These are phyloP conservation scores for Jacaranda mimosifolia DNA, from an alignment of 257 asterid genomes.

Conservation along the genomic window DNA sequence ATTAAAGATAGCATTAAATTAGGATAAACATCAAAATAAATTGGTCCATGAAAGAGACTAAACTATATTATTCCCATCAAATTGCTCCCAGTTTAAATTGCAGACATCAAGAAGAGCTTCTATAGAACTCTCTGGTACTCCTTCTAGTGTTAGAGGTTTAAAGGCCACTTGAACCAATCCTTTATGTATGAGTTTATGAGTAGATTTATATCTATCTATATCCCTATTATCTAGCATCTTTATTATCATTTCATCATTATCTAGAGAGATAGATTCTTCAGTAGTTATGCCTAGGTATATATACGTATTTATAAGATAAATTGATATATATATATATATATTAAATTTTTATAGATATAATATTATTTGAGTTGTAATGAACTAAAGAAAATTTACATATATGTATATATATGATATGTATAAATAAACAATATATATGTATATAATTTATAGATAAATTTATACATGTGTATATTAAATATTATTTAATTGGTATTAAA, in stretches of 20 bases:
- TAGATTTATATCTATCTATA: neutral
- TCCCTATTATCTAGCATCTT: neutral
- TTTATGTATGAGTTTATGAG: neutral
- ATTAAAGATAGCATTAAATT: constrained; percentile 8
- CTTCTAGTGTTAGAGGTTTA: constrained; percentile 16
- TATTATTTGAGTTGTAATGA: too few species aligned
- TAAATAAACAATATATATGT: too few species aligned
- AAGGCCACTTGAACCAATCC: neutral
- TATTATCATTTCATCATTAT: constrained; percentile 5
- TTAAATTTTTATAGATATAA: too few species aligned
- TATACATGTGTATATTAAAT: too few species aligned
- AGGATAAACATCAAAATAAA: constrained; percentile 10
- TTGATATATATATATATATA: too few species aligned
- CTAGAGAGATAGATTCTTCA: too few species aligned
- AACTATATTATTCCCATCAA: constrained; percentile 16
- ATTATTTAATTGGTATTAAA: too few species aligned
- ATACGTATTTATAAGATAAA: too few species aligned
- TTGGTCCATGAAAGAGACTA: neutral
- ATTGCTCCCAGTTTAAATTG: constrained; percentile 6
- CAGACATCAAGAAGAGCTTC: constrained; percentile 11
- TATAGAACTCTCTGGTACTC: constrained; percentile 15
- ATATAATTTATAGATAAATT: too few species aligned
- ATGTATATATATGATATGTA: too few species aligned
- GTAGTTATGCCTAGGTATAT: too few species aligned
- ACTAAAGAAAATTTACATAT: too few species aligned